Evolutionary conservation across 2,329 filamentous ascomycete genomes (phyloP).

Genomic region (Trichoderma brevicompactum): DNA sequence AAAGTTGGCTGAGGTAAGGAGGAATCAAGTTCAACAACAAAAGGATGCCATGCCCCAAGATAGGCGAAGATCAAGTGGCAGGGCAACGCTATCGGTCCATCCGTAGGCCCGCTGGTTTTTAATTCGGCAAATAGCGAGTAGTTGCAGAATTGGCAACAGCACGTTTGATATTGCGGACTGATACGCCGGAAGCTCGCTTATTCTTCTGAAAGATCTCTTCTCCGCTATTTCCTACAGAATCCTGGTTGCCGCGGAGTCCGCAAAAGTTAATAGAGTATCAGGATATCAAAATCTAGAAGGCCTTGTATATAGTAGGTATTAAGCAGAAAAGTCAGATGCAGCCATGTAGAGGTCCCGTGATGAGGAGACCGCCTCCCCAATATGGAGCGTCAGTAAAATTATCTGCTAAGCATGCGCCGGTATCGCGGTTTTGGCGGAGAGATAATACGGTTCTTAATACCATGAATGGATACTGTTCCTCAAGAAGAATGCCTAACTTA

Average conservation of each 20-base stretch:
- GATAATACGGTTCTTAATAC: not conserved
- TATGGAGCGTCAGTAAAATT: not conserved
- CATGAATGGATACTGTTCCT: not conserved
- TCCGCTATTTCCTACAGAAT: conserved; percentile 1
- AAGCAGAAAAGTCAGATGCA: not conserved
- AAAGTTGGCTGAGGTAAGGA: not conserved
- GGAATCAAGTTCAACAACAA: not conserved
- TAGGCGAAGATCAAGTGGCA: conserved; percentile 9
- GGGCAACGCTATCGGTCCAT: conserved; percentile 19
- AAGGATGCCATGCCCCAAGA: not conserved
- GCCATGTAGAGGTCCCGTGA: not conserved
- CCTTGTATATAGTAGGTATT: not conserved
- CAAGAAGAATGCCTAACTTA: not conserved
- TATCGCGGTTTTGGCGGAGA: not conserved
- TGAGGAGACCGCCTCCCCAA: conserved; percentile 7
- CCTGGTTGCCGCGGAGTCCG: not conserved
- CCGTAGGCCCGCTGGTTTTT: not conserved
- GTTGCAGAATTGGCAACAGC: conserved; percentile 9
- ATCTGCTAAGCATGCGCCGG: not conserved
- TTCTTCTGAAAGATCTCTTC: not conserved
- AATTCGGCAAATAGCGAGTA: not conserved
- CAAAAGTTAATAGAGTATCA: not conserved
- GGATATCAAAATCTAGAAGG: not conserved
- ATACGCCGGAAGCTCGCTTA: conserved; percentile 7
- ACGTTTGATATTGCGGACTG: not conserved